Conservation (phyloP, 2,329 filamentous ascomycete species). For the Xylariales sp. region DNA sequence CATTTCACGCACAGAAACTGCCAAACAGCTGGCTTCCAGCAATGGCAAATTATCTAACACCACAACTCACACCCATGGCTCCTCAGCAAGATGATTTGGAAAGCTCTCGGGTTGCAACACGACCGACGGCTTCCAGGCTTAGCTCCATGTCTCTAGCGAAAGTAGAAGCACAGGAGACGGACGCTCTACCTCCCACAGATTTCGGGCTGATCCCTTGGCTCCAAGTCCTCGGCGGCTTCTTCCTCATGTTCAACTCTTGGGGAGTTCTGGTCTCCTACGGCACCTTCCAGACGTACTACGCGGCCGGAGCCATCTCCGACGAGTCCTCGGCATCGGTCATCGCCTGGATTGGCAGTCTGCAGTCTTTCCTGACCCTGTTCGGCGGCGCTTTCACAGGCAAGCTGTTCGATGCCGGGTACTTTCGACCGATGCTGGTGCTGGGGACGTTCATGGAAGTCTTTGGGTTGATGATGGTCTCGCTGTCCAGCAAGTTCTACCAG, state of each 20-base stretch:
- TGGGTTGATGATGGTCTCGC: neutral
- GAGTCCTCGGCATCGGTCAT: slow-evolving; percentile 14
- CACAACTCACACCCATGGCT: no score
- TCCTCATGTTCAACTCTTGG: slow-evolving; percentile 17
- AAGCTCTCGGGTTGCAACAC: no score
- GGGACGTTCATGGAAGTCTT: slow-evolving; percentile 8
- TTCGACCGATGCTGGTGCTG: slow-evolving; percentile 10
- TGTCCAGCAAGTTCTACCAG: slow-evolving; percentile 23
- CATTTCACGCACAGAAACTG: no score
- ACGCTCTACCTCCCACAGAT: no score
- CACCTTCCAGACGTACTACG: slow-evolving; percentile 17
- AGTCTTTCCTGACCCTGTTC: slow-evolving; percentile 14
- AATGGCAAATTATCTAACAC: no score
- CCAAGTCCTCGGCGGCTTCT: slow-evolving; percentile 16
- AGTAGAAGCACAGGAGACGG: no score
- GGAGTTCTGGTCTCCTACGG: slow-evolving; percentile 18
- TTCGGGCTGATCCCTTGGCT: no score
- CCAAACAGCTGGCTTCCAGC: no score
- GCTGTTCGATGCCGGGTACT: slow-evolving; percentile 16
- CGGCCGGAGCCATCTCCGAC: slow-evolving; percentile 8
- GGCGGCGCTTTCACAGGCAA: slow-evolving; percentile 12
- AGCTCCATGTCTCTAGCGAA: no score
- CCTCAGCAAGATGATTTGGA: no score
- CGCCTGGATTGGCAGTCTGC: slow-evolving; percentile 17
- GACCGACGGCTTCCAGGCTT: no score